Evolutionary conservation across 1,139 yeast genomes (phyloP), one percentile per base, ranked within the genome.

Genomic region (Blastobotrys elegans): DNA sequence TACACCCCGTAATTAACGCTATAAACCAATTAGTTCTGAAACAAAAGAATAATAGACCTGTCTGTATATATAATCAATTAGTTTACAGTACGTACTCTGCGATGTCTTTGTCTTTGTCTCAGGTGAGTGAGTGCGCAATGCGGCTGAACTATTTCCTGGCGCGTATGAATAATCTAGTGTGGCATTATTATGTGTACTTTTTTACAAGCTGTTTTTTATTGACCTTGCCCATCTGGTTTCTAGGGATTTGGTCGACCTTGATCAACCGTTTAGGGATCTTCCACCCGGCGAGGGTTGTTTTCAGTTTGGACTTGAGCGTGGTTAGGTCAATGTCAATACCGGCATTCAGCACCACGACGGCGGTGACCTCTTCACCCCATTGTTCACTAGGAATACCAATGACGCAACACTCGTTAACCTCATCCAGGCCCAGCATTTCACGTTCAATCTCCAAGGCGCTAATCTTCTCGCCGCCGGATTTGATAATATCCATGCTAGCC

Each of bases 361-460:
- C 65, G 2, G 69, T 61, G 7, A 66, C 70, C 31, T 60, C 59
- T 45, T 66, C 68, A 14, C 69, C 70, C 70, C 70, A 66, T 38
- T 62, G 64, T 44, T 56, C 57, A 22, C 60, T 59, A 3, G 65
- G 61, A 24, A 67, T 53, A 13, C 70, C 70, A 27, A 67, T 61
- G 6, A 67, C 70, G 3, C 68, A 59, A 40, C 65, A 62, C 46
- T 67, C 71, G 2, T 34, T 35, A 13, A 53, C 55, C 30, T 62
- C 60, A 13, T 53, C 50, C 33, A 63, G 52, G 8, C 66, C 61
- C 27, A 66, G 57, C 16, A 66, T 62, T 50, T 66, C 70, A 11
- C 70, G 61, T 54, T 66, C 70, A 48, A 66, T 65, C 49, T 66
- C 70, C 31, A 66, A 53, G 1, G 70, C 70, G n/a, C 67, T 62